Conservation (phyloP, 768 basidiomycete species). For the Lactarius trivialis region DNA sequence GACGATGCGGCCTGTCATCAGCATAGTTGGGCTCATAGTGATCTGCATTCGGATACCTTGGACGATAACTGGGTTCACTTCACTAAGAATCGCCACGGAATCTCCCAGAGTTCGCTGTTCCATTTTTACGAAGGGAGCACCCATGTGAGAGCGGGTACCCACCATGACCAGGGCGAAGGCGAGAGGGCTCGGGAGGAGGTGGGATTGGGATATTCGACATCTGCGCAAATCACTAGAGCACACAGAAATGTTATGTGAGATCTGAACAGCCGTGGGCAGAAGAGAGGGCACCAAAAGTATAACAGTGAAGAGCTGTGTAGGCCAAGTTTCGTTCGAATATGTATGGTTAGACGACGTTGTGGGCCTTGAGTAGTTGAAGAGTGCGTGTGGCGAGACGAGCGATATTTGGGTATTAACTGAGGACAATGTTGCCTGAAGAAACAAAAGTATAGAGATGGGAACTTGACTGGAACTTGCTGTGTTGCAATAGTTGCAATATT, state of each 20-base stretch:
- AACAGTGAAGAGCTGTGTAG: background rate
- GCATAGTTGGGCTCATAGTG: conserved; percentile 13
- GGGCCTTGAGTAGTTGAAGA: too few relatives aligned
- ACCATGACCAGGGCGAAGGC: conserved; percentile 42
- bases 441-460: background rate
- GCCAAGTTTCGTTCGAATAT: background rate
- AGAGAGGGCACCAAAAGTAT: background rate
- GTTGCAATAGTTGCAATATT: too few relatives aligned
- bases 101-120: conserved; percentile 39
- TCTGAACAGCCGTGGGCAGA: background rate
- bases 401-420: conserved; percentile 4
- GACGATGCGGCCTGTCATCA: conserved; percentile 8
- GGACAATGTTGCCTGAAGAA: conserved; percentile 5
- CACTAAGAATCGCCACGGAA: conserved; percentile 28
- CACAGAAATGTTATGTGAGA: conserved; percentile 17
- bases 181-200: conserved; percentile 44
- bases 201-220: conserved; percentile 34
- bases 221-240: conserved; percentile 14
- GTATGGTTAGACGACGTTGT: background rate
- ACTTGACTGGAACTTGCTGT: too few relatives aligned
- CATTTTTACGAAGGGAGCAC: conserved; percentile 33
- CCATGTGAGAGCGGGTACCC: conserved; percentile 42
- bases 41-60: conserved; percentile 27
- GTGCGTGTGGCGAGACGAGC: background rate
- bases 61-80: conserved; percentile 41